These are phyloP conservation scores for Botryotinia calthae DNA, from an alignment of 2,329 filamentous ascomycete species.

Conservation along the genomic window DNA sequence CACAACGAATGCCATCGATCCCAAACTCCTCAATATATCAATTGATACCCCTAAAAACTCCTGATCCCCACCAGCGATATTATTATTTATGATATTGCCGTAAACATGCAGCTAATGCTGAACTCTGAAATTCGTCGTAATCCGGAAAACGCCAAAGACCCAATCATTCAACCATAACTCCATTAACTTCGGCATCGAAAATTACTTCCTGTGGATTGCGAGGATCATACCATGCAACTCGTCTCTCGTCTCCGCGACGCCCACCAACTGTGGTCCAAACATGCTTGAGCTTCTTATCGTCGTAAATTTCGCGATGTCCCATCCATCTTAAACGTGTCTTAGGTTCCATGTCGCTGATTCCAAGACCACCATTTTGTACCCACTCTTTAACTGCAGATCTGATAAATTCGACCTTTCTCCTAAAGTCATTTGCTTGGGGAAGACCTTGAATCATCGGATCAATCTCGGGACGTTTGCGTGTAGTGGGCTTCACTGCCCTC, in stretches of 20 bases:
- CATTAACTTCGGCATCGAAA: constrained; percentile 34
- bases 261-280: constrained; percentile 69
- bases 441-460: constrained; percentile 60
- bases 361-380: constrained; percentile 67
- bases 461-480: constrained; percentile 59
- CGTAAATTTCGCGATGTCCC: constrained; percentile 55
- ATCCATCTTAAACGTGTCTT: constrained; percentile 55
- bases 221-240: constrained; percentile 40
- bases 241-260: constrained; percentile 53
- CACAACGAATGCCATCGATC: not conserved
- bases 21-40: not conserved
- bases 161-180: constrained; percentile 20
- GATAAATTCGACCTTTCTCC: constrained; percentile 72
- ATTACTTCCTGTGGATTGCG: constrained; percentile 34
- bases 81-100: constrained; percentile 5
- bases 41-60: constrained; percentile 5
- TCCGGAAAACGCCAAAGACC: constrained; percentile 1
- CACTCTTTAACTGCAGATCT: constrained; percentile 67
- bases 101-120: not conserved
- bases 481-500: constrained; percentile 48
- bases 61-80: not conserved
- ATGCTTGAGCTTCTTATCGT: constrained; percentile 56
- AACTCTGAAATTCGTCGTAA: not conserved
- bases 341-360: constrained; percentile 59
- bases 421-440: constrained; percentile 69